These are phyloP conservation scores for Podosphaera fusca DNA, from an alignment of 2,329 filamentous ascomycete species.

Conservation along the genomic window DNA sequence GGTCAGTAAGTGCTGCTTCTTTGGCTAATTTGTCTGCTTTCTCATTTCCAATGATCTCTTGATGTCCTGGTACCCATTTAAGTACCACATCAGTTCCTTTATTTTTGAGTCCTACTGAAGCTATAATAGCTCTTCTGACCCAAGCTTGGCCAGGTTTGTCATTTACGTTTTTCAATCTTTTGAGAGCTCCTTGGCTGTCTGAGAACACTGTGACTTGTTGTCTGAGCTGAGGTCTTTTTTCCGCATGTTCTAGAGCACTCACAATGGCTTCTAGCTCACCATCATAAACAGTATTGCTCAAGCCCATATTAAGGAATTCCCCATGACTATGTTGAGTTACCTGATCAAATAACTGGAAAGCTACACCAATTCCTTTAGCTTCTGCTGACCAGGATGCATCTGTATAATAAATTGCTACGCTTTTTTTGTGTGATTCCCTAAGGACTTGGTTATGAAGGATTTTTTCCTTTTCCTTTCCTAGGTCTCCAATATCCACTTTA, in stretches of 20 bases:
- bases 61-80: background rate
- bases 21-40: background rate
- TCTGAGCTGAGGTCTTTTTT: background rate
- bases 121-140: background rate
- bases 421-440: background rate
- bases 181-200: background rate
- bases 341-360: background rate
- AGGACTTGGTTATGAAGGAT: background rate
- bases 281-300: background rate
- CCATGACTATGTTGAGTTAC: background rate
- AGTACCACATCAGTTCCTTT: background rate
- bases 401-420: background rate
- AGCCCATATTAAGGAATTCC: background rate
- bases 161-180: background rate
- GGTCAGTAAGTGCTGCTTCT: background rate
- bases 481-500: background rate
- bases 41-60: background rate
- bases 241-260: background rate
- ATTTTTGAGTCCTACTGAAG: background rate
- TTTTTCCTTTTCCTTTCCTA: background rate
- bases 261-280: background rate
- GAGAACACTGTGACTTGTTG: background rate
- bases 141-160: background rate
- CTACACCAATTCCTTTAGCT: background rate
- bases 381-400: background rate